Conservation (phyloP, 2,329 filamentous ascomycete species). For the Aspergillus sp. region DNA sequence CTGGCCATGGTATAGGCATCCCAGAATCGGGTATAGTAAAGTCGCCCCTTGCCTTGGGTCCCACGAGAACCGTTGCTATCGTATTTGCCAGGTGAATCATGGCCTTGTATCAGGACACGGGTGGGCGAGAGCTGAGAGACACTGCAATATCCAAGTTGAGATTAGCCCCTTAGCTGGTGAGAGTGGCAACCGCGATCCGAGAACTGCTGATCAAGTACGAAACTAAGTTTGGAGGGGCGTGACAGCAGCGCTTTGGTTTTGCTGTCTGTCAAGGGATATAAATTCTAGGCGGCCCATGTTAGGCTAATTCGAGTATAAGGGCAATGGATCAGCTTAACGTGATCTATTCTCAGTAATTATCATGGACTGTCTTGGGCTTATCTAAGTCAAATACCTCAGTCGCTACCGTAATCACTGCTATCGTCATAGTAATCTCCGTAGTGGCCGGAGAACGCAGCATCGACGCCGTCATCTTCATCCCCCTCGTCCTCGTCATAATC, state of each 20-base stretch:
- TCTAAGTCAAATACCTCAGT: constrained; percentile 8
- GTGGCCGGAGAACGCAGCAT: constrained; percentile 39
- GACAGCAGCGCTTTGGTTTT: neutral
- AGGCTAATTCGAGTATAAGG: neutral
- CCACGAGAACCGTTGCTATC: neutral
- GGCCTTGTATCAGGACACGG: neutral
- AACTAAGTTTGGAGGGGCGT: neutral
- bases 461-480: constrained; percentile 32
- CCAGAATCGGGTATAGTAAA: neutral
- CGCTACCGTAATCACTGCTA: constrained; percentile 30
- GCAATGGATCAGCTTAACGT: constrained; percentile 1
- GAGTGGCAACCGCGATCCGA: neutral
- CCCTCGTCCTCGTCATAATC: constrained; percentile 38
- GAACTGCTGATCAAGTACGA: neutral
- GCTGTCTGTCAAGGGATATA: constrained; percentile 4
- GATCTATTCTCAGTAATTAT: constrained; percentile 7
- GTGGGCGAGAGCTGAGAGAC: neutral
- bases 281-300: neutral
- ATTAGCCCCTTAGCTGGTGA: neutral
- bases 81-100: neutral
- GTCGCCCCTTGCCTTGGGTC: constrained; percentile 10
- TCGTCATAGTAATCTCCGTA: constrained; percentile 35
- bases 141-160: constrained; percentile 2
- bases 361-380: neutral
- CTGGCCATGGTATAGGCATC: neutral